These are phyloP conservation scores for Litsea cubeba DNA, from an alignment of 164 flowering plant species.

Conservation along the genomic window DNA sequence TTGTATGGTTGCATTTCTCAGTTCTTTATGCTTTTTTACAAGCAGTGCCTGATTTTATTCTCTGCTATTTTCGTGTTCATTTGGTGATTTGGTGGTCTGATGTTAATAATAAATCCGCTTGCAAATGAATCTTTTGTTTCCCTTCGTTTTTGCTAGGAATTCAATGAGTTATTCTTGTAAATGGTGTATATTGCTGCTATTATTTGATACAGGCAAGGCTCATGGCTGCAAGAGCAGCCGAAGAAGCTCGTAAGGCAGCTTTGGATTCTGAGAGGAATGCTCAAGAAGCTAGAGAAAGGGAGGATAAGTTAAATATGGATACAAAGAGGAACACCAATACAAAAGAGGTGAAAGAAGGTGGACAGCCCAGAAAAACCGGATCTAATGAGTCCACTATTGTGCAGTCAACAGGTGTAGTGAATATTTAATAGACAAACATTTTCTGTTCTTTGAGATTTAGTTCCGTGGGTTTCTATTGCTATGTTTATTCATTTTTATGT, in stretches of 20 bases:
- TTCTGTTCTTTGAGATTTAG: not conserved
- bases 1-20: too few species aligned
- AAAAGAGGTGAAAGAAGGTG: slow-evolving; percentile 14
- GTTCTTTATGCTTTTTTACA: too few species aligned
- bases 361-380: slow-evolving; percentile 5
- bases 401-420: slow-evolving; percentile 35
- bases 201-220: slow-evolving; percentile 40
- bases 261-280: slow-evolving; percentile 63
- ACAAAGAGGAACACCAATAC: slow-evolving; percentile 9
- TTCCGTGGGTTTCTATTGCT: not conserved
- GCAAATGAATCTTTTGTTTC: too few species aligned
- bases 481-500: not conserved
- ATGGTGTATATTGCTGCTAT: not conserved
- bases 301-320: slow-evolving; percentile 23
- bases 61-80: too few species aligned
- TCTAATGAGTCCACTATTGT: slow-evolving; percentile 1
- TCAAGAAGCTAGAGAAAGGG: slow-evolving; percentile 60
- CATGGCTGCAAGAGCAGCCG: slow-evolving; percentile 46
- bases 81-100: too few species aligned
- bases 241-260: slow-evolving; percentile 55
- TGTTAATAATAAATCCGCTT: too few species aligned
- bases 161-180: too few species aligned
- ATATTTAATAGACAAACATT: not conserved
- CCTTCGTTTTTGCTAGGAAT: too few species aligned
- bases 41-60: too few species aligned